Base-by-base conservation (phyloP, 139 green algal genomes). In the Coelastrella sp. region DNA sequence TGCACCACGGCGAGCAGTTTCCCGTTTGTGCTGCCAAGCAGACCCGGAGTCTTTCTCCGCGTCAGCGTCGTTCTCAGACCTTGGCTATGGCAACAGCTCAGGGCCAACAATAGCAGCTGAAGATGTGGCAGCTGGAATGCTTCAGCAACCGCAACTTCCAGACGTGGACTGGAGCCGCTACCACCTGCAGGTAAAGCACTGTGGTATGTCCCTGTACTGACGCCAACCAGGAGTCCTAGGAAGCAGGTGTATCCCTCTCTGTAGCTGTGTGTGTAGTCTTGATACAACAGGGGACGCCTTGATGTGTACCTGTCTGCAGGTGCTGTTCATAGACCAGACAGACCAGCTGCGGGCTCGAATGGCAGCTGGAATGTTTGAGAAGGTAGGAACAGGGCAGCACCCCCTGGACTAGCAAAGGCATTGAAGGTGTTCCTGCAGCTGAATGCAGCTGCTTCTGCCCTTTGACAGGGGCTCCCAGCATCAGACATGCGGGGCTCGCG, bases 291-390 rank as follows among this genome's bases (percentile, higher is more conserved):
- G 32, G 32, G 32, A 47, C 32, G 32, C 32, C 32, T 47, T 47
- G 32, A 47, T 65, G 13, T 61, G 54, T 10, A 57, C 20, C 5
- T 20, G 59, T 66, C 82, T 61, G 66, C 87, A 93, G 68, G 79
- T 93, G 47, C 84, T 90, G 19, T 91, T 93, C 20, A 74, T 91
- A 23, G 87, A 93, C 64, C 77, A 75, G 14, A 85, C 65, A n/a
- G 92, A 93, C 58, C 89, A 87, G n/a, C 80, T 95, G 73, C 77
- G 92, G 5, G 92, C 91, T 4, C 77, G 91, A 16, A 71, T 95
- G 8, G 91, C 92, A 17, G 82, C 89, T 22, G 92, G 86, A 11
- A 75, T 94, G 64, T 91, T 94, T 84, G 92, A 95, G 20, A 80
- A 88, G 83, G 83, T 80, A 7, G 4, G 77, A 47, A 47, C 32